A percentile compares a stretch with the other conserved stretches of the same genome.
Conservation (phyloP, 306 rosid genomes). For the Cucurbita maxima region DNA sequence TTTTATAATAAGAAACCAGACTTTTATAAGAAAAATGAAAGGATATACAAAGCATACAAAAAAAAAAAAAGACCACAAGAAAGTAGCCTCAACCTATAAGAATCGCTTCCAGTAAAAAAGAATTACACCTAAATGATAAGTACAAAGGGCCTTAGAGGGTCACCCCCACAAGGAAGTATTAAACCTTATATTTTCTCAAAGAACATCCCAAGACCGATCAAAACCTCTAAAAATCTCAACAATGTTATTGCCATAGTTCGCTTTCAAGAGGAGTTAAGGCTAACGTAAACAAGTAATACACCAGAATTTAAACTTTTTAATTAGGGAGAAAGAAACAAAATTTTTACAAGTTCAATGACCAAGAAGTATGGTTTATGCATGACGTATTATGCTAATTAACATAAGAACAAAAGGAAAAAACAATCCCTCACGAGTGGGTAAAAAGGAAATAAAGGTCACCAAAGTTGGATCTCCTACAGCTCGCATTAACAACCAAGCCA, state of each 20-base stretch:
- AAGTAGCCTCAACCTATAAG: no score
- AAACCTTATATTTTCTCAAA: no score
- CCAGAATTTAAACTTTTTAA: background rate
- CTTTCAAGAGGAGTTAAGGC: background rate
- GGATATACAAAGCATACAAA: background rate
- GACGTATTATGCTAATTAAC: background rate
- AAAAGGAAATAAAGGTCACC: background rate
- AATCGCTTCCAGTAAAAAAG: no score
- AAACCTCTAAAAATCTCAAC: background rate
- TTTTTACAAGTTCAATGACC: background rate
- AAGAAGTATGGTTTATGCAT: background rate
- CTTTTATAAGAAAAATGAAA: background rate
- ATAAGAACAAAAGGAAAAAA: background rate
- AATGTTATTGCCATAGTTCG: background rate
- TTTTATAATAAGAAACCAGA: background rate
- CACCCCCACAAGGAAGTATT: no score
- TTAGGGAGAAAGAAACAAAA: background rate
- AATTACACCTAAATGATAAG: no score
- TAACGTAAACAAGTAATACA: background rate
- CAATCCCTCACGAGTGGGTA: background rate
- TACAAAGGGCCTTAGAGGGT: no score
- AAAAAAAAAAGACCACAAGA: no score
- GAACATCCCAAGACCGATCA: no score
- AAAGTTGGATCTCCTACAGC: background rate
- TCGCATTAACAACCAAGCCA: background rate